Evolutionary conservation across 2,329 filamentous ascomycete species (phyloP).

Genomic region (Graphilbum sp.): DNA sequence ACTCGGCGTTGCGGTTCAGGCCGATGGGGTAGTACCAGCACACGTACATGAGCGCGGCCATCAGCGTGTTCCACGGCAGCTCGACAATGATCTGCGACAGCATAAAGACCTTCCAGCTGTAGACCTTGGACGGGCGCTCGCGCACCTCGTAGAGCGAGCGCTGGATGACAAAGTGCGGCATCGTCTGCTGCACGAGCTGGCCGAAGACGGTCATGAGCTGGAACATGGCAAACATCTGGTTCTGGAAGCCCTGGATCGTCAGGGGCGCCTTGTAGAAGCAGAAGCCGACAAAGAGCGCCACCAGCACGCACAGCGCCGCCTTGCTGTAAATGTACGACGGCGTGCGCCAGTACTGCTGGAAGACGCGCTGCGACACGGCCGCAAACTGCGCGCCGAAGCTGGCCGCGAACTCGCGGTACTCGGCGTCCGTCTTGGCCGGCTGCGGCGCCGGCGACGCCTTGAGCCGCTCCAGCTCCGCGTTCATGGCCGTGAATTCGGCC

Average conservation of each 20-base stretch:
- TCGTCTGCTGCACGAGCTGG: constrained; percentile 61
- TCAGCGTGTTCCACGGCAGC: constrained; percentile 68
- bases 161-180: constrained; percentile 76
- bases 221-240: constrained; percentile 78
- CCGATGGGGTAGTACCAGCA: constrained; percentile 79
- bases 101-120: constrained; percentile 77
- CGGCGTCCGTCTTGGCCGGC: constrained; percentile 21
- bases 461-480: constrained; percentile 39
- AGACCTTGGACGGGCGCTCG: constrained; percentile 70
- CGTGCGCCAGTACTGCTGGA: constrained; percentile 72
- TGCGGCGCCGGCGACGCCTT: constrained; percentile 27
- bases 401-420: constrained; percentile 61
- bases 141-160: constrained; percentile 71
- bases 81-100: constrained; percentile 71
- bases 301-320: constrained; percentile 44
- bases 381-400: constrained; percentile 51
- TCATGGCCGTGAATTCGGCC: constrained; percentile 37
- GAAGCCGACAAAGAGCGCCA: constrained; percentile 65
- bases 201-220: constrained; percentile 71
- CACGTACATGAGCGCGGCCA: constrained; percentile 47
- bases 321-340: constrained; percentile 85
- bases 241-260: constrained; percentile 63
- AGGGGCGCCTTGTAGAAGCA: constrained; percentile 59
- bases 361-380: constrained; percentile 57
- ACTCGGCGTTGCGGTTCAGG: constrained; percentile 51